A percentile compares a stretch with the other conserved stretches of the same genome.
phyloP scores from a whole-genome alignment of 192 early-diverging fungal species.

The Coemansia sp. region DNA sequence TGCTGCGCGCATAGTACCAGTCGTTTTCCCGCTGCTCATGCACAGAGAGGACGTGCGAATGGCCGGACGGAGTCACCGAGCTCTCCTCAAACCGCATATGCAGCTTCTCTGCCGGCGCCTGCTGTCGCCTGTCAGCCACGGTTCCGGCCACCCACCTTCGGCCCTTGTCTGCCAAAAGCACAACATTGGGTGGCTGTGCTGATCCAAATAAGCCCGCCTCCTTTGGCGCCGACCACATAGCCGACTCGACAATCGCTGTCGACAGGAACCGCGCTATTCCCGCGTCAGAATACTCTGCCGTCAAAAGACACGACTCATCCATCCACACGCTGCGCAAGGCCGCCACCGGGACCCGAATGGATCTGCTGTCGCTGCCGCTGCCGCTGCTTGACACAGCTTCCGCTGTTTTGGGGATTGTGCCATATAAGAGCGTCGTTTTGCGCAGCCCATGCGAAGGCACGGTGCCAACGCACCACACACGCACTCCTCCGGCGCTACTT shows the following conservation, averaged over 20 bases:
- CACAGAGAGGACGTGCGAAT: too few species aligned
- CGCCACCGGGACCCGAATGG: constrained; percentile 3
- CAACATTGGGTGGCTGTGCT: not conserved
- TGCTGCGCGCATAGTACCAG: constrained; percentile 17
- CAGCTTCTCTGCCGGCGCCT: too few species aligned
- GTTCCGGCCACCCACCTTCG: not conserved
- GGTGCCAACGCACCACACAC: constrained; percentile 9
- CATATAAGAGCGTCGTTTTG: constrained; percentile 4
- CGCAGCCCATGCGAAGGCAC: constrained; percentile 10
- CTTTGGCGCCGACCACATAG: not conserved
- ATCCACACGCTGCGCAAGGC: constrained; percentile 14
- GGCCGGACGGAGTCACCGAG: too few species aligned
- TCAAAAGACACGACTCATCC: not conserved
- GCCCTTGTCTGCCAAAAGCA: not conserved
- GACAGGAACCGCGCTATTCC: not conserved
- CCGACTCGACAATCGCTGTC: not conserved
- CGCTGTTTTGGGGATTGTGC: constrained; percentile 4
- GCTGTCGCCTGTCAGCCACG: not conserved
- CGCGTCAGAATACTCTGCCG: not conserved
- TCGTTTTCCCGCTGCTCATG: constrained; percentile 4
- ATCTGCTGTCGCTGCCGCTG: not conserved
- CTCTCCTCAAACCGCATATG: too few species aligned
- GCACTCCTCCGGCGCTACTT: not conserved
- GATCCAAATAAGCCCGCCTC: not conserved
- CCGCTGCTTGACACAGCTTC: not conserved